Base-by-base conservation (phyloP, 306 rosid genomes). In the Quercus variabilis region DNA sequence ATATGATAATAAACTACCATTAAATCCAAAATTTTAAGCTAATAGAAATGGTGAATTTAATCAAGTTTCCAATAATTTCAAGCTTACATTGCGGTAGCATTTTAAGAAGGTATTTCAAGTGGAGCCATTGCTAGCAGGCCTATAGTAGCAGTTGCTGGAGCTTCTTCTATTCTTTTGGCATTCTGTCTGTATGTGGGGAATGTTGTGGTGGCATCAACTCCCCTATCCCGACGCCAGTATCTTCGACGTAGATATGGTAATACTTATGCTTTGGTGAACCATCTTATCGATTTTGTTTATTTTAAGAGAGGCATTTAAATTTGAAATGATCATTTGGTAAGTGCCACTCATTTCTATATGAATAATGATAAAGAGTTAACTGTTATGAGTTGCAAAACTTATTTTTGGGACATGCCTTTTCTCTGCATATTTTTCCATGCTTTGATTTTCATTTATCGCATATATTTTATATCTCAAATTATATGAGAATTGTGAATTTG, bases 51-150 rank as follows among this genome's bases (percentile, higher is more conserved):
- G 52, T 46, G 15, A 46, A 46, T 46, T 46, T 46, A 46, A 46
- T 46, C 15, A 10, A 9, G 52, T 46, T 46, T 46, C 15, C 52
- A 46, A 46, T 46, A 46, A 46, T 46, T 9, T 12, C 52, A 69
- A 83, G 82, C 82, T 82, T 79, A 77, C 86, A 81, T 72, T 73
- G 82, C 71, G 76, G 19, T 80, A 26, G 23, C 84, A 83, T 83
- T 84, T 65, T 62, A 67, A 78, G 70, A 85, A 92, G 93, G 94
- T 72, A 69, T 90, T 10, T 83, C 91, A 11, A 28, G 81, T 21
- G 85, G 87, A 77, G 86, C 82, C 75, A 83, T 88, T 76, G 89
- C 86, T 41, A 87, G 91, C 78, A 80, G 87, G 41, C 82, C 74
- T 26, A 67, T 87, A 74, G 94, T 85, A 56, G 92, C 84, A 30